These are phyloP conservation scores for Coemansia sp. DNA, from an alignment of 192 early-diverging fungal species.

Conservation along the genomic window DNA sequence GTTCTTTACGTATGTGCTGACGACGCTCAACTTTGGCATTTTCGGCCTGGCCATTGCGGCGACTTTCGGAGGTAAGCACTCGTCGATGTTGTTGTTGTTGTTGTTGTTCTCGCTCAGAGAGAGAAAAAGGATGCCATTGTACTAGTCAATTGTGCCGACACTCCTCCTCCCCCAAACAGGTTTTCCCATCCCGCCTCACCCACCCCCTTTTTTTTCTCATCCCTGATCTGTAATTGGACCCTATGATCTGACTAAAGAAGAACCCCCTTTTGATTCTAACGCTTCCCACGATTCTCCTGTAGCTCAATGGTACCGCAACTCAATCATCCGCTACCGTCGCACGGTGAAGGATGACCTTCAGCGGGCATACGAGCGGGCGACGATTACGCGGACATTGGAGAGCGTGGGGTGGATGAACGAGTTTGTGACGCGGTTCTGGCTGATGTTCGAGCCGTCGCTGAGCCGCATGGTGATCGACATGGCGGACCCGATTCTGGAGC, in stretches of 20 bases:
- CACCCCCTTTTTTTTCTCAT: background rate
- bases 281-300: slow-evolving; percentile 4
- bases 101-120: background rate
- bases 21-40: slow-evolving; percentile 47
- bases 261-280: slow-evolving; percentile 3
- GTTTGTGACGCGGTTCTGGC: slow-evolving; percentile 85
- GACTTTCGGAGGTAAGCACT: slow-evolving; percentile 53
- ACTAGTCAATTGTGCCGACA: background rate
- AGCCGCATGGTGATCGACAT: slow-evolving; percentile 69
- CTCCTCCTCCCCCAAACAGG: background rate
- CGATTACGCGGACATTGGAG: slow-evolving; percentile 56
- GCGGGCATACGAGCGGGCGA: slow-evolving; percentile 59
- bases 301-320: slow-evolving; percentile 75
- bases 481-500: slow-evolving; percentile 73
- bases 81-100: slow-evolving; percentile 43
- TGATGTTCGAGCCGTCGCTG: slow-evolving; percentile 86
- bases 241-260: background rate
- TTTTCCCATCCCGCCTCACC: background rate
- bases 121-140: background rate
- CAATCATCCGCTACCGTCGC: slow-evolving; percentile 67
- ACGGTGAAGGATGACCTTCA: slow-evolving; percentile 68
- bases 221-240: background rate
- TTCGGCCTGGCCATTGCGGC: slow-evolving; percentile 44
- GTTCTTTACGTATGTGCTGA: slow-evolving; percentile 52
- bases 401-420: slow-evolving; percentile 91